These are phyloP conservation scores for Penicillium taxi DNA, from an alignment of 495 filamentous ascomycete species.

Conservation along the genomic window DNA sequence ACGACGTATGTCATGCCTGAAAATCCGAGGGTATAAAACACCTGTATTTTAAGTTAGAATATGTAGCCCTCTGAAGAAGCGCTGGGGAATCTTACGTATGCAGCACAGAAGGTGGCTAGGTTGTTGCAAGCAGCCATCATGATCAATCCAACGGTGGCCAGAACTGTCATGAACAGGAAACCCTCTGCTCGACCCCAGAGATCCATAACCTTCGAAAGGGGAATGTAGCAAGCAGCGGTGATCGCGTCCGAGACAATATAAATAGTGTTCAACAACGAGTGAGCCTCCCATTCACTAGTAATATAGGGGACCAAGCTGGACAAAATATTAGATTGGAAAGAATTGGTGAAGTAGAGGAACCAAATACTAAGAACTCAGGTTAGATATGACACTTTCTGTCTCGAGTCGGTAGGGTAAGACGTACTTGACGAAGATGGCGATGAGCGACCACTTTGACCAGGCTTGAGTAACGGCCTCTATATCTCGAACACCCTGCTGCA, in stretches of 20 bases:
- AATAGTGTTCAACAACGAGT: conserved; percentile 51
- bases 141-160: conserved; percentile 36
- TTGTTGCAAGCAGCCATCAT: conserved; percentile 45
- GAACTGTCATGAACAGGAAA: conserved; percentile 39
- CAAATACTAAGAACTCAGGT: conserved; percentile 30
- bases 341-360: conserved; percentile 41
- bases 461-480: conserved; percentile 37
- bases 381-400: conserved; percentile 1
- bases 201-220: conserved; percentile 61
- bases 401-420: neutral
- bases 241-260: conserved; percentile 44
- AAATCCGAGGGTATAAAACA: conserved; percentile 45
- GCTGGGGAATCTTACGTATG: conserved; percentile 27
- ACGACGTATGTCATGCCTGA: conserved; percentile 48
- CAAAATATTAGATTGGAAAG: conserved; percentile 30
- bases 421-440: conserved; percentile 34
- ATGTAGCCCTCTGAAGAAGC: neutral
- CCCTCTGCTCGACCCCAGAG: conserved; percentile 53
- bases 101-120: conserved; percentile 43
- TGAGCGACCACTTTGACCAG: conserved; percentile 35
- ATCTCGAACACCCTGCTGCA: conserved; percentile 36
- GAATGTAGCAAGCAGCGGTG: conserved; percentile 36
- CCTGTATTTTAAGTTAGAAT: conserved; percentile 4
- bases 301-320: conserved; percentile 26
- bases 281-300: conserved; percentile 46